These are phyloP conservation scores for Glonium stellatum DNA, from an alignment of 495 filamentous ascomycete species.

Conservation along the genomic window DNA sequence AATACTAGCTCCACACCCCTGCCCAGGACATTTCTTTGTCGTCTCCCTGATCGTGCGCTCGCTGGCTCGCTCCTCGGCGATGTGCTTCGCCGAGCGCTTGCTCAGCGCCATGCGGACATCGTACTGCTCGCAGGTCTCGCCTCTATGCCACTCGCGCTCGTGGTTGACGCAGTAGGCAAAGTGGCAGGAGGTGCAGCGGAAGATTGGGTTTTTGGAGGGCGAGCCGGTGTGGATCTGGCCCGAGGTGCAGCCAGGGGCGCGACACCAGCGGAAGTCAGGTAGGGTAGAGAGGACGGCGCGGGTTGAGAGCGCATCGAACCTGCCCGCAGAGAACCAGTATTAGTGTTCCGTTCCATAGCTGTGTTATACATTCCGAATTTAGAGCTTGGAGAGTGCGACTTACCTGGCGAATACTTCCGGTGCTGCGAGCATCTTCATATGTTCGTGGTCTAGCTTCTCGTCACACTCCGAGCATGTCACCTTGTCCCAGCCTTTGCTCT, in stretches of 20 bases:
- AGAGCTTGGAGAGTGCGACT: neutral
- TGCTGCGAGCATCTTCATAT: neutral
- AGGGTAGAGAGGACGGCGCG: neutral
- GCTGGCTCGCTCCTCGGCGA: neutral
- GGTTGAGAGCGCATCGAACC: neutral
- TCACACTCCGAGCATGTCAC: neutral
- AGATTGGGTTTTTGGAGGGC: neutral
- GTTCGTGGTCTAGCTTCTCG: neutral
- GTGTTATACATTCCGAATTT: neutral
- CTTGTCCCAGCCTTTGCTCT: neutral
- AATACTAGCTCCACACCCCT: conserved; percentile 5
- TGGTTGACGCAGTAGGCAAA: neutral
- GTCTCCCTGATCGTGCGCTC: neutral
- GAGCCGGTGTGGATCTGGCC: neutral
- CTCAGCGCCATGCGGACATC: neutral
- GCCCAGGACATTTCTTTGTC: conserved; percentile 2
- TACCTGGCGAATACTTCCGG: neutral
- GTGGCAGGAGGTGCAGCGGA: neutral
- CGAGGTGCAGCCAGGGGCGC: neutral
- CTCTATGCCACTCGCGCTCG: neutral
- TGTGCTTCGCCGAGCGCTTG: neutral
- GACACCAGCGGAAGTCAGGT: conserved; percentile 1
- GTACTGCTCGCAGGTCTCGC: conserved; percentile 4
- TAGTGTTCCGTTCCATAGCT: neutral
- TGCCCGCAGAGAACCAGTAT: neutral